These are phyloP conservation scores for Aquilaria yunnanensis DNA, from an alignment of 345 rosid species.

Conservation along the genomic window DNA sequence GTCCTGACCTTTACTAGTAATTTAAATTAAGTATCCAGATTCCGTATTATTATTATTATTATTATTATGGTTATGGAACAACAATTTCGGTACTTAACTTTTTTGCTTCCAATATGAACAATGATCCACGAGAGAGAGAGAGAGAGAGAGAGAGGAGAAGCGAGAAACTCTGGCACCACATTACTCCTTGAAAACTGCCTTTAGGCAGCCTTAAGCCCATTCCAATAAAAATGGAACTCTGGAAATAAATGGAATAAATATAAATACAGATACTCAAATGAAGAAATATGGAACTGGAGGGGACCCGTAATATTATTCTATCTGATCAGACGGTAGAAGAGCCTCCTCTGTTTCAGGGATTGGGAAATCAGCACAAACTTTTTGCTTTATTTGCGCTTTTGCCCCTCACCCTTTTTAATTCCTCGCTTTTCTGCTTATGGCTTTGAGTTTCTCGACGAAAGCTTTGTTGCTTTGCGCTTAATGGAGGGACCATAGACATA, in stretches of 20 bases:
- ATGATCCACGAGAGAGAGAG: too few species aligned
- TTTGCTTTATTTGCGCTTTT: constrained; percentile 20
- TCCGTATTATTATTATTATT: too few species aligned
- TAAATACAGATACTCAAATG: constrained; percentile 32
- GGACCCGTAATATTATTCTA: constrained; percentile 8
- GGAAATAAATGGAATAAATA: neutral
- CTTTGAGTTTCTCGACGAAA: constrained; percentile 24
- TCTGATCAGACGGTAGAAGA: too few species aligned
- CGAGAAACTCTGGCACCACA: too few species aligned
- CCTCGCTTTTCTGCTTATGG: neutral
- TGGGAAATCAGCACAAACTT: constrained; percentile 10
- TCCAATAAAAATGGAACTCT: too few species aligned
- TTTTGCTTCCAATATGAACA: too few species aligned
- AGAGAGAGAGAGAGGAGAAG: too few species aligned
- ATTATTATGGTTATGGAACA: too few species aligned
- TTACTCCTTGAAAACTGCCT: constrained; percentile 26
- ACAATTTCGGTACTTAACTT: too few species aligned
- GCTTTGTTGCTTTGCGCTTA: constrained; percentile 54
- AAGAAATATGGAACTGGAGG: constrained; percentile 10
- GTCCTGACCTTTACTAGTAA: too few species aligned
- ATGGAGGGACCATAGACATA: constrained; percentile 48
- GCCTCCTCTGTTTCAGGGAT: neutral
- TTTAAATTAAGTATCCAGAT: too few species aligned
- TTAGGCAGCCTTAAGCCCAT: neutral
- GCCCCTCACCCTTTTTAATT: constrained; percentile 13